A percentile compares a stretch with the other conserved stretches of the same genome.
Conservation (phyloP, 306 rosid genomes). For the Cicer arietinum region DNA sequence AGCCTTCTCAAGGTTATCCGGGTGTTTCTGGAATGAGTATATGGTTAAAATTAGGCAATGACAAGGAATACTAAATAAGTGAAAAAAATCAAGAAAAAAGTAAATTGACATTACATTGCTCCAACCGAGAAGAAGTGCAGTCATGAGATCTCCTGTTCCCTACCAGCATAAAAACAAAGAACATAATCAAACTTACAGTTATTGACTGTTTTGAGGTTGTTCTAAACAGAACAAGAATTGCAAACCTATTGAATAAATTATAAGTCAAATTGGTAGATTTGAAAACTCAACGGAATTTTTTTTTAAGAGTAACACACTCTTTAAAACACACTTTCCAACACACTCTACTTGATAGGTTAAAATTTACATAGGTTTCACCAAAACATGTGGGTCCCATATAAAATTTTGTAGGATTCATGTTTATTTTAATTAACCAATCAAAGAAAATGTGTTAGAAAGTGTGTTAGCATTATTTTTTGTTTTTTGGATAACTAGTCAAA, state of each 20-base stretch:
- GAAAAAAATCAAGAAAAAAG: too few relatives aligned
- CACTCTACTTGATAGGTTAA: too few relatives aligned
- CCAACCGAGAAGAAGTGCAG: constrained; percentile 44
- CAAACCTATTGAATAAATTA: background rate
- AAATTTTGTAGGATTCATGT: too few relatives aligned
- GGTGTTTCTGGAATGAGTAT: constrained; percentile 37
- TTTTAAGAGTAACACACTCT: too few relatives aligned
- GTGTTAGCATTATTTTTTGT: too few relatives aligned
- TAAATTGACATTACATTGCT: constrained; percentile 38
- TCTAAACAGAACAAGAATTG: background rate
- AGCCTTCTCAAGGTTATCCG: constrained; percentile 40
- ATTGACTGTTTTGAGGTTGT: background rate
- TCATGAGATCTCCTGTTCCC: constrained; percentile 39
- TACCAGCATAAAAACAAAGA: constrained; percentile 28
- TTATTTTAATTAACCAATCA: too few relatives aligned
- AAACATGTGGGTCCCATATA: too few relatives aligned
- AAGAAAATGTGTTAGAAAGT: too few relatives aligned
- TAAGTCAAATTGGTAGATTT: background rate
- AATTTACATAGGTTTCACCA: too few relatives aligned
- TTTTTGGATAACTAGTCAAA: background rate
- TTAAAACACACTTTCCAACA: too few relatives aligned
- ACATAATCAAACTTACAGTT: background rate
- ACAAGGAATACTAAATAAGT: background rate
- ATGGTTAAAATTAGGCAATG: constrained; percentile 15
- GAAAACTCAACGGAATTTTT: background rate